A percentile compares a stretch with the other conserved stretches of the same genome.
These are phyloP conservation scores for Pseudonitzschia multistriata DNA, from an alignment of 108 stramenopile genomes.

Conservation along the genomic window DNA sequence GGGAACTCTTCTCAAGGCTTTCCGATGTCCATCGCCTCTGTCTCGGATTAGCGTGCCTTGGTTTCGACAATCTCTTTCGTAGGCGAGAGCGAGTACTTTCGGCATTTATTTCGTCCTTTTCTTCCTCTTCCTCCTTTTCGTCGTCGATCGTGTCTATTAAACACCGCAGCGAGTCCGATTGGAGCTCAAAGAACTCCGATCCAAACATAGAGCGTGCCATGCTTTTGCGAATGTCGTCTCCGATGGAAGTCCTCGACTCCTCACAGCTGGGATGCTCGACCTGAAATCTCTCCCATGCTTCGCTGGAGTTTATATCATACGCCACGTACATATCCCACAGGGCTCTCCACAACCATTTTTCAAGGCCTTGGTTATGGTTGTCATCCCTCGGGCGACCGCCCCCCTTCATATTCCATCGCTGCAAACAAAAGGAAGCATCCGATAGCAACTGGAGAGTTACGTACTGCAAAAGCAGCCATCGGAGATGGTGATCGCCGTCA, in stretches of 20 bases:
- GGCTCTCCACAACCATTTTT: constrained; percentile 75
- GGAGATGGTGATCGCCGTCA: constrained; percentile 57
- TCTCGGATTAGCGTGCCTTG: no score
- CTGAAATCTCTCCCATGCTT: constrained; percentile 32
- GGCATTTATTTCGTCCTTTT: no score
- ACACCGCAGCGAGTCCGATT: background rate
- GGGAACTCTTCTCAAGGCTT: background rate
- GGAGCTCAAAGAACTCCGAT: background rate
- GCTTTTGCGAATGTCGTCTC: background rate
- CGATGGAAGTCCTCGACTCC: background rate
- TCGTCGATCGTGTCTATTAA: background rate
- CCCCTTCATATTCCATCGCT: constrained; percentile 74
- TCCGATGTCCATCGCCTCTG: background rate
- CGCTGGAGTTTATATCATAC: constrained; percentile 40
- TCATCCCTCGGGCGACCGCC: constrained; percentile 48
- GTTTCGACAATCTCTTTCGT: background rate
- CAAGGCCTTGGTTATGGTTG: constrained; percentile 44
- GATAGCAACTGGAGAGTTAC: constrained; percentile 62
- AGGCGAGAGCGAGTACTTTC: background rate
- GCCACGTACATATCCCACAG: constrained; percentile 64
- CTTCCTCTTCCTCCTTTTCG: background rate
- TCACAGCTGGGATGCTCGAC: constrained; percentile 26
- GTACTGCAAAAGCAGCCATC: constrained; percentile 59
- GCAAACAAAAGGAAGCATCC: constrained; percentile 65
- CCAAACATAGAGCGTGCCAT: background rate